Percentiles rank a stretch among this genome's conserved stretches.
These are phyloP conservation scores for Leccinum subtestaceum DNA, from an alignment of 768 basidiomycete species.

Conservation along the genomic window DNA sequence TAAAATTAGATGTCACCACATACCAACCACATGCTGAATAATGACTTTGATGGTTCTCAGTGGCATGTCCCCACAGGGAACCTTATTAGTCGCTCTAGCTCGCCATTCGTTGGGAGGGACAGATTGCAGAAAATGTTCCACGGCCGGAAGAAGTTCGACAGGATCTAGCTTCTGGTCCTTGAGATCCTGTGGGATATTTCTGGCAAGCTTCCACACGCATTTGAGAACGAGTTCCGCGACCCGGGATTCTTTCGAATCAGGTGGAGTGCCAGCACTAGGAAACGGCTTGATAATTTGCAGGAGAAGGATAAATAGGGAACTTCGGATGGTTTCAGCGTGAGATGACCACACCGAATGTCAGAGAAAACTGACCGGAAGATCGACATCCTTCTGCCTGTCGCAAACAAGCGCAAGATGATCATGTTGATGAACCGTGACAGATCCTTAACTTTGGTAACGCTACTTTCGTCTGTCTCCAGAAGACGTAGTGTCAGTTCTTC, in stretches of 20 bases:
- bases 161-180: slow-evolving; percentile 77
- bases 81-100: slow-evolving; percentile 81
- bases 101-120: slow-evolving; percentile 97
- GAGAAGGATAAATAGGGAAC: slow-evolving; percentile 72
- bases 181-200: slow-evolving; percentile 91
- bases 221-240: slow-evolving; percentile 92
- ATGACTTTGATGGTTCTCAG: slow-evolving; percentile 97
- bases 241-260: slow-evolving; percentile 79
- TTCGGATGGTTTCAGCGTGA: slow-evolving; percentile 13
- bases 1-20: slow-evolving; percentile 35
- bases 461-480: slow-evolving; percentile 89
- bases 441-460: slow-evolving; percentile 83
- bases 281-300: slow-evolving; percentile 83
- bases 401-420: slow-evolving; percentile 92
- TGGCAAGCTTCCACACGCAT: slow-evolving; percentile 97
- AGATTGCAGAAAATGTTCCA: slow-evolving; percentile 91
- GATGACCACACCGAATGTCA: not conserved
- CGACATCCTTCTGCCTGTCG: slow-evolving; percentile 84
- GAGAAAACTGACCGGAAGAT: slow-evolving; percentile 71
- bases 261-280: slow-evolving; percentile 64
- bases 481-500: slow-evolving; percentile 90
- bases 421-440: slow-evolving; percentile 97
- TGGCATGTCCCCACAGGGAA: slow-evolving; percentile 98
- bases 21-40: slow-evolving; percentile 94
- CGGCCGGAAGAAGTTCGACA: slow-evolving; percentile 84